Percentiles rank a stretch among this genome's conserved stretches.
These are phyloP conservation scores for Salvia miltiorrhiza DNA, from an alignment of 257 asterid species.

Conservation along the genomic window DNA sequence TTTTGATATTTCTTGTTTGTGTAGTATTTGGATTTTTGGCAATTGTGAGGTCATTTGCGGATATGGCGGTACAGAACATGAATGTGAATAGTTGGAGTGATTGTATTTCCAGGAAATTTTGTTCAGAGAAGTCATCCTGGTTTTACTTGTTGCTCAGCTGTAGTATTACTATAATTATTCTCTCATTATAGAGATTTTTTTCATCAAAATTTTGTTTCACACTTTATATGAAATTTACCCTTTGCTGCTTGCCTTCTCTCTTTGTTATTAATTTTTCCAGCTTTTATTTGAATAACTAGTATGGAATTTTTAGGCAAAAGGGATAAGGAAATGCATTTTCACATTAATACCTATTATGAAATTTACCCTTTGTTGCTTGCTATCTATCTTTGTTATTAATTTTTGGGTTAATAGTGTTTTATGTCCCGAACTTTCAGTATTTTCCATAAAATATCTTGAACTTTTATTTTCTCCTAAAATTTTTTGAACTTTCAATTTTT, in stretches of 20 bases:
- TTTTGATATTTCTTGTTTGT: conserved; percentile 58
- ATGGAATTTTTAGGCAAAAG: too few relatives aligned
- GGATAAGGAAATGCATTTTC: too few relatives aligned
- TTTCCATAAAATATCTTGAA: too few relatives aligned
- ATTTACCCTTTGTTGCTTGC: too few relatives aligned
- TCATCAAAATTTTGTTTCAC: conserved; percentile 16
- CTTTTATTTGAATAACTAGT: too few relatives aligned
- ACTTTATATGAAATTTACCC: conserved; percentile 10
- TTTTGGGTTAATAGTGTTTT: too few relatives aligned
- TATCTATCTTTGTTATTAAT: too few relatives aligned
- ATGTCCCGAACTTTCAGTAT: too few relatives aligned
- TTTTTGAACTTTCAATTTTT: too few relatives aligned
- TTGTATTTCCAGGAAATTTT: conserved; percentile 64
- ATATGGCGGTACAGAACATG: conserved; percentile 20
- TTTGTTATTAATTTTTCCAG: neutral
- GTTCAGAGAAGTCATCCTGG: conserved; percentile 67
- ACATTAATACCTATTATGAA: too few relatives aligned
- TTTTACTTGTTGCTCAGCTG: conserved; percentile 57
- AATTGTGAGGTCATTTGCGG: conserved; percentile 43
- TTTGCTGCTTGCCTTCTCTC: neutral
- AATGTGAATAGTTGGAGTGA: conserved; percentile 32
- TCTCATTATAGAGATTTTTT: conserved; percentile 47
- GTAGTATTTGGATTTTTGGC: conserved; percentile 54
- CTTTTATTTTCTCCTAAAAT: too few relatives aligned
- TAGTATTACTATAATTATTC: conserved; percentile 39